Evolutionary conservation across 2,329 filamentous ascomycete species (phyloP).

Genomic region (Colletotrichum echinochloae): DNA sequence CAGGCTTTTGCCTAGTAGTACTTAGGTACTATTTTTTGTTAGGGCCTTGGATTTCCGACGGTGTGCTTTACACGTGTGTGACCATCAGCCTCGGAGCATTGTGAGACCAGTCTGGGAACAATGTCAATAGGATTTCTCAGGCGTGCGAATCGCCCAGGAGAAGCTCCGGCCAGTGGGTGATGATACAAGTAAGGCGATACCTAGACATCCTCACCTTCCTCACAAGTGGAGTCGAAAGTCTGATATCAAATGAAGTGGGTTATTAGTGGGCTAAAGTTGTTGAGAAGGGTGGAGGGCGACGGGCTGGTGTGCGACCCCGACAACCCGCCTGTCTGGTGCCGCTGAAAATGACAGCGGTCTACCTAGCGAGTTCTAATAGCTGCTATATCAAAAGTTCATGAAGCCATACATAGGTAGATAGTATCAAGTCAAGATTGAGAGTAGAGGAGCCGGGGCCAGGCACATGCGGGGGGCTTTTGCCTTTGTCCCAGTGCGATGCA

Average conservation of each 20-base stretch:
- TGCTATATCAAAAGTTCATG: constrained; percentile 8
- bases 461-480: neutral
- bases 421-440: neutral
- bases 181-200: neutral
- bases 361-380: neutral
- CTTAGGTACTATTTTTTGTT: too few relatives aligned
- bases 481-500: neutral
- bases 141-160: neutral
- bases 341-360: constrained; percentile 1
- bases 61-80: neutral
- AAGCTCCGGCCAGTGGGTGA: neutral
- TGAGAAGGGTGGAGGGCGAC: neutral
- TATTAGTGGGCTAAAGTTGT: neutral
- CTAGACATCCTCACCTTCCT: neutral
- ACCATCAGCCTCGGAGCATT: neutral
- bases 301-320: constrained; percentile 16
- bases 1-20: constrained; percentile 14
- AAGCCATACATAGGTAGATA: too few relatives aligned
- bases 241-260: neutral
- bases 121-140: neutral
- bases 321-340: neutral
- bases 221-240: neutral
- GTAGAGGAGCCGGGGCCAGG: neutral
- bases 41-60: neutral
- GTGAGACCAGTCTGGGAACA: neutral